These are phyloP conservation scores for Aspergillus fijiensis DNA, from an alignment of 2,329 filamentous ascomycete species.

Conservation along the genomic window DNA sequence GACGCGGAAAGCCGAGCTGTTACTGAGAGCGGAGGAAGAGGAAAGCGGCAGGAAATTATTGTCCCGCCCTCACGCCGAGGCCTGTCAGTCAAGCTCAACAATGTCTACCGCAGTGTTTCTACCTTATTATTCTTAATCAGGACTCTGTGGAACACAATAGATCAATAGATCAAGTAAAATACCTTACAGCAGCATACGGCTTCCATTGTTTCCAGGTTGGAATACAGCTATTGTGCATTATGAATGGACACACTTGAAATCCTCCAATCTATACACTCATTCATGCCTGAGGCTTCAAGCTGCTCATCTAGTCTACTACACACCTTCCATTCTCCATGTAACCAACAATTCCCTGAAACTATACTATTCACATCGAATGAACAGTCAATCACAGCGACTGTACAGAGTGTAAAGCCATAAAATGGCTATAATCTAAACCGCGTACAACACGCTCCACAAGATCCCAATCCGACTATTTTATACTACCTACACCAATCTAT, in stretches of 20 bases:
- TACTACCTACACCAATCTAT: too few relatives aligned
- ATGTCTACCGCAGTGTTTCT: not conserved
- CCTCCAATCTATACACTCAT: not conserved
- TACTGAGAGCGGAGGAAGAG: not conserved
- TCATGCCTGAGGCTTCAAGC: not conserved
- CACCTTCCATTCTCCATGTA: too few relatives aligned
- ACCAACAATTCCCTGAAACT: too few relatives aligned
- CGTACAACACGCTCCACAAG: too few relatives aligned
- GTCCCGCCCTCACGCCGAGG: not conserved
- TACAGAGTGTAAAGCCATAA: too few relatives aligned
- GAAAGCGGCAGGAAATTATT: constrained; percentile 4
- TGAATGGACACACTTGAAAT: not conserved
- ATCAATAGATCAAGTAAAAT: too few relatives aligned
- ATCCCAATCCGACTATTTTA: too few relatives aligned
- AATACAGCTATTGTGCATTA: not conserved
- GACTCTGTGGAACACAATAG: too few relatives aligned
- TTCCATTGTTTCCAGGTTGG: not conserved
- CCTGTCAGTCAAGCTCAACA: not conserved
- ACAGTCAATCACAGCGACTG: too few relatives aligned
- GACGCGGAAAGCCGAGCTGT: constrained; percentile 2
- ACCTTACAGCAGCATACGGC: not conserved
- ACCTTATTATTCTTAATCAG: too few relatives aligned
- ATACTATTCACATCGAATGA: too few relatives aligned
- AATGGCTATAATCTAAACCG: too few relatives aligned
- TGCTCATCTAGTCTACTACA: not conserved